Conservation (phyloP, 257 asterid genomes). For the Dorcoceras hygrometricum region DNA sequence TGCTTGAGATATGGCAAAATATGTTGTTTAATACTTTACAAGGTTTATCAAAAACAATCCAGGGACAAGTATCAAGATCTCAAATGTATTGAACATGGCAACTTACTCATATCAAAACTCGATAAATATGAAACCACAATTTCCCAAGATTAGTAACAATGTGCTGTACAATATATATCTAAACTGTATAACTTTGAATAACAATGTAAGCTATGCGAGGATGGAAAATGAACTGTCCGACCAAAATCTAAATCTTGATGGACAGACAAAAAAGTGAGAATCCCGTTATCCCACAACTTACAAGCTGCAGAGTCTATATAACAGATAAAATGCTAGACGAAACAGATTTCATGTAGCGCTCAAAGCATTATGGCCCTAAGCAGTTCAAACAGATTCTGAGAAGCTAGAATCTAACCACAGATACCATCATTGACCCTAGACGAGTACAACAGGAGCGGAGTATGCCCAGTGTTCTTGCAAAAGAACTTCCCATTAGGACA, state of each 20-base stretch:
- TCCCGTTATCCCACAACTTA: background rate
- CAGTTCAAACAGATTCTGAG: slow-evolving; percentile 1
- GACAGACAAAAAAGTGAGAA: background rate
- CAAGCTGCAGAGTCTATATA: background rate
- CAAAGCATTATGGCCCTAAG: background rate
- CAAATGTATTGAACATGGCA: too few relatives aligned
- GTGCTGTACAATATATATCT: background rate
- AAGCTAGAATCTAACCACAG: slow-evolving; percentile 58
- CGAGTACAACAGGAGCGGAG: slow-evolving; percentile 60
- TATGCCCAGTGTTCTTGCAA: slow-evolving; percentile 83
- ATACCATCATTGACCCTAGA: slow-evolving; percentile 94
- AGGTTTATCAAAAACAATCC: too few relatives aligned
- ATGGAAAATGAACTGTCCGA: background rate
- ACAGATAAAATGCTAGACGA: background rate
- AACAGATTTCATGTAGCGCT: slow-evolving; percentile 1
- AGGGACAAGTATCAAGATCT: too few relatives aligned
- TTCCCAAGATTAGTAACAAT: background rate
- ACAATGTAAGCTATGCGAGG: background rate
- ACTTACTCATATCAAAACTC: background rate
- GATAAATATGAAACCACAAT: background rate
- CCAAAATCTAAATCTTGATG: background rate
- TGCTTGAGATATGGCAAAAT: background rate
- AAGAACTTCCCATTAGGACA: slow-evolving; percentile 86
- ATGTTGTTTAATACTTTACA: too few relatives aligned
- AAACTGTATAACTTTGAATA: background rate